Percentiles rank a stretch among this genome's conserved stretches.
phyloP scores from a whole-genome alignment of 768 basidiomycete genomes.

The Amanita exitialis region DNA sequence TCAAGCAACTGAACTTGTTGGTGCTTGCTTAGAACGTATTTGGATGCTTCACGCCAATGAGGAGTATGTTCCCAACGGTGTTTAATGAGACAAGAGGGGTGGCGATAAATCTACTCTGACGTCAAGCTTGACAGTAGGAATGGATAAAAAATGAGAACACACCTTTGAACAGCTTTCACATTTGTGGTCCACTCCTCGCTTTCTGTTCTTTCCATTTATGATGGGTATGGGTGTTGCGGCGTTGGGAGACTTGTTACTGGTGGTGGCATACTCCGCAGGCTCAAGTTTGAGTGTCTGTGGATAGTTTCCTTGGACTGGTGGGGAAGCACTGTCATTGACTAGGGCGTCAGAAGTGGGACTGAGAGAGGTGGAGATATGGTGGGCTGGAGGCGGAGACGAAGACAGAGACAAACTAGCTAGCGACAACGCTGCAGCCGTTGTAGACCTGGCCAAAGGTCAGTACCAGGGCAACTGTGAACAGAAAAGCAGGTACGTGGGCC shows the following conservation, averaged over 20 bases:
- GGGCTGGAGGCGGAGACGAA: conserved; percentile 24
- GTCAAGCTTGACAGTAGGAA: conserved; percentile 3
- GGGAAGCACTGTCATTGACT: not conserved
- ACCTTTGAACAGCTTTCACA: conserved; percentile 97
- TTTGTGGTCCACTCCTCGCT: conserved; percentile 77
- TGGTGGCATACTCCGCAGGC: conserved; percentile 7
- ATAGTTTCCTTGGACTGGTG: not conserved
- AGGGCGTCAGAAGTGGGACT: not conserved
- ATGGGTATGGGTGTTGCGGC: conserved; percentile 27
- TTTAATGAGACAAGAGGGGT: conserved; percentile 92
- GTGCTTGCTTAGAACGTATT: conserved; percentile 88
- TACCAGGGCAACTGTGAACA: not conserved
- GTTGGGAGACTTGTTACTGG: conserved; percentile 9
- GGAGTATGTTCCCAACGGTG: conserved; percentile 98
- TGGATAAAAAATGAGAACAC: conserved; percentile 12
- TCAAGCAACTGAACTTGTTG: conserved; percentile 96
- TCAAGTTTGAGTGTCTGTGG: conserved; percentile 1
- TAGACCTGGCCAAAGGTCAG: not conserved
- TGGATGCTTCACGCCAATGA: conserved; percentile 90
- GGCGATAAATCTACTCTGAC: conserved; percentile 60
- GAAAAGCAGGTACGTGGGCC: conserved; percentile 53
- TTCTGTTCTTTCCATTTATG: conserved; percentile 40
- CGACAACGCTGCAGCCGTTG: conserved; percentile 28
- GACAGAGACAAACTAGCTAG: conserved; percentile 35
- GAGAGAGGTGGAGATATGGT: conserved; percentile 5